A percentile compares a stretch with the other conserved stretches of the same genome.
These are phyloP conservation scores for Rhododendron griersonianum DNA, from an alignment of 148 eudicot species.

Conservation along the genomic window DNA sequence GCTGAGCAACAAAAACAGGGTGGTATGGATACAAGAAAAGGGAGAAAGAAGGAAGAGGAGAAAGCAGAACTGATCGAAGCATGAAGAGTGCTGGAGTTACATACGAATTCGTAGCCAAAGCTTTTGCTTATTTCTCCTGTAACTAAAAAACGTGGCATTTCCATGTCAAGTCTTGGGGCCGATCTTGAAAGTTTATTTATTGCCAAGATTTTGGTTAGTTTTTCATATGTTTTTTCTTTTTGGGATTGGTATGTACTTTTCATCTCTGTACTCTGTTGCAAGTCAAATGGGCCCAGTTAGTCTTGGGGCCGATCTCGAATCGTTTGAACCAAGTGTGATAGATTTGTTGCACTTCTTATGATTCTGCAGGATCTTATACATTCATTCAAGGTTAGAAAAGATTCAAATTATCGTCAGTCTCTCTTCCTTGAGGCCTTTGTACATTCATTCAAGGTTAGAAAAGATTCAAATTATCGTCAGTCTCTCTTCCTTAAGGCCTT, in stretches of 20 bases:
- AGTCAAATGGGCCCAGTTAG: not conserved
- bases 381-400: not conserved
- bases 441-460: not conserved
- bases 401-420: not conserved
- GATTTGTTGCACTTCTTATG: not conserved
- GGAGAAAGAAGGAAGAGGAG: slow-evolving; percentile 39
- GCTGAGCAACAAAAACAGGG: slow-evolving; percentile 61
- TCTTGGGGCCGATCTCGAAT: not conserved
- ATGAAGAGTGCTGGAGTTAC: not conserved
- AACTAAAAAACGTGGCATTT: not conserved
- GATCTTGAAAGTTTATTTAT: not conserved
- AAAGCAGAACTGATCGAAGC: slow-evolving; percentile 22
- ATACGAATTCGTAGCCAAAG: not conserved
- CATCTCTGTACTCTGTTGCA: not conserved
- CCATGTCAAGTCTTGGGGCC: not conserved
- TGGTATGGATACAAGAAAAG: slow-evolving; percentile 28
- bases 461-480: not conserved
- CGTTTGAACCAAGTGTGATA: not conserved
- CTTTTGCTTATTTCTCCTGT: not conserved
- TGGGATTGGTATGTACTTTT: not conserved
- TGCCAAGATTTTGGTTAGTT: not conserved
- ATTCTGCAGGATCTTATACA: not conserved
- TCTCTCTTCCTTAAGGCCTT: too few species aligned
- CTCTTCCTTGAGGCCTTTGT: too few species aligned
- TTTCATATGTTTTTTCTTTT: not conserved